These are phyloP conservation scores for Aspergillus wentii DNA, from an alignment of 495 filamentous ascomycete species.

Conservation along the genomic window DNA sequence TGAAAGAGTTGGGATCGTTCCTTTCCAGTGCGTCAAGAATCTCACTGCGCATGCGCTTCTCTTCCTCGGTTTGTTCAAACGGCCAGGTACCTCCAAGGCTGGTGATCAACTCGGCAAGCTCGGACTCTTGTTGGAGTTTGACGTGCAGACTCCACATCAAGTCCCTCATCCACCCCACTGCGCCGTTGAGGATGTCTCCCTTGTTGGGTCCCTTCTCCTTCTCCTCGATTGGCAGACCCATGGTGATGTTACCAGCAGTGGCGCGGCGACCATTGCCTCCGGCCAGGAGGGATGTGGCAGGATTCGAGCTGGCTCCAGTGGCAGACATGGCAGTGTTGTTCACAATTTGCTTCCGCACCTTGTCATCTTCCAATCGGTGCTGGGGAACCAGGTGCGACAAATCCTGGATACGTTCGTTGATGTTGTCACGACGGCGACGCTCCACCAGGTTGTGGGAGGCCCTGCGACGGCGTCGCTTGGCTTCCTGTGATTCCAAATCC, in stretches of 20 bases:
- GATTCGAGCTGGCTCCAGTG: constrained; percentile 65
- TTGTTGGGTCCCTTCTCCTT: constrained; percentile 99
- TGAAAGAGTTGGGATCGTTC: constrained; percentile 66
- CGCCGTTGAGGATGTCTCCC: constrained; percentile 95
- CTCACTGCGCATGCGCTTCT: constrained; percentile 91
- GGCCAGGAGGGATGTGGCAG: constrained; percentile 80
- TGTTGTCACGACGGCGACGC: constrained; percentile 90
- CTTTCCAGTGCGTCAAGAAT: constrained; percentile 77
- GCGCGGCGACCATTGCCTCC: constrained; percentile 80
- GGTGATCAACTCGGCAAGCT: constrained; percentile 68
- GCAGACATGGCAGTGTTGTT: constrained; percentile 87
- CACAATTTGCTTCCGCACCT: constrained; percentile 87
- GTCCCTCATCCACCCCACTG: constrained; percentile 94
- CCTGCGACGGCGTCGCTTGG: constrained; percentile 81
- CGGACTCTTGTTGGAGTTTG: constrained; percentile 83
- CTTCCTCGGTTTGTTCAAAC: constrained; percentile 84
- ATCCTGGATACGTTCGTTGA: constrained; percentile 97
- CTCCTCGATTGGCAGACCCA: constrained; percentile 86
- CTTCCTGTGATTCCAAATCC: constrained; percentile 74
- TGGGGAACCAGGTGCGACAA: constrained; percentile 87
- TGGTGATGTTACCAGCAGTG: constrained; percentile 78
- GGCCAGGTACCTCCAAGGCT: constrained; percentile 69
- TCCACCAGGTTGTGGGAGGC: constrained; percentile 97
- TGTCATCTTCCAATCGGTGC: constrained; percentile 94
- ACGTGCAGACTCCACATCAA: constrained; percentile 92